A percentile compares a stretch with the other conserved stretches of the same genome.
Evolutionary conservation across 2,329 filamentous ascomycete species (phyloP).

Genomic region (Exophiala mesophila): DNA sequence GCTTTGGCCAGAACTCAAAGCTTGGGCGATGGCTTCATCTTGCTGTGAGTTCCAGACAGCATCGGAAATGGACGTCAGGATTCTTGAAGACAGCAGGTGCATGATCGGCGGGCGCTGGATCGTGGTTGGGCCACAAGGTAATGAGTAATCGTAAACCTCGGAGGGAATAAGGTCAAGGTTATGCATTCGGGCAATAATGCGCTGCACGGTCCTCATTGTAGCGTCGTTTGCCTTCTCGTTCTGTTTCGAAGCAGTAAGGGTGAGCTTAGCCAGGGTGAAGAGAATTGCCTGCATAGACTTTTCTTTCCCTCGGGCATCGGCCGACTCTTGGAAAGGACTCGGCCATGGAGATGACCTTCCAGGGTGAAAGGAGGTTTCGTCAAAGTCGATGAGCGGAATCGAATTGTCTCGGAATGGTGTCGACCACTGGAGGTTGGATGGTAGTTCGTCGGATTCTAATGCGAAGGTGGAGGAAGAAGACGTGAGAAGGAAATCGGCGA

Average conservation of each 20-base stretch:
- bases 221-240: slow-evolving; percentile 32
- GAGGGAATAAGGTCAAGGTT: slow-evolving; percentile 41
- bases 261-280: slow-evolving; percentile 28
- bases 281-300: slow-evolving; percentile 13
- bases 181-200: slow-evolving; percentile 42
- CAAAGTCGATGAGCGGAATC: slow-evolving; percentile 31
- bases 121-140: slow-evolving; percentile 28
- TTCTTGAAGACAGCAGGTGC: slow-evolving; percentile 40
- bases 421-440: slow-evolving; percentile 32
- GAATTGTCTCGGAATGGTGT: slow-evolving; percentile 23
- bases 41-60: slow-evolving; percentile 42
- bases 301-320: background rate
- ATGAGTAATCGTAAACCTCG: slow-evolving; percentile 39
- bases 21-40: slow-evolving; percentile 34
- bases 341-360: background rate
- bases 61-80: slow-evolving; percentile 45
- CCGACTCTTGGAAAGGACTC: background rate
- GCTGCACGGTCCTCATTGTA: slow-evolving; percentile 43
- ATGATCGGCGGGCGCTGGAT: slow-evolving; percentile 40
- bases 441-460: slow-evolving; percentile 20
- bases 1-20: slow-evolving; percentile 31
- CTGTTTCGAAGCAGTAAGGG: slow-evolving; percentile 39
- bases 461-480: slow-evolving; percentile 28
- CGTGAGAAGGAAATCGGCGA: slow-evolving; percentile 38
- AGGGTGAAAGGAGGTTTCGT: background rate